Evolutionary conservation across 1,284 basidiomycete genomes (phyloP), one percentile per base, ranked within the genome.

Genomic region (Apiotrichum porosum): DNA sequence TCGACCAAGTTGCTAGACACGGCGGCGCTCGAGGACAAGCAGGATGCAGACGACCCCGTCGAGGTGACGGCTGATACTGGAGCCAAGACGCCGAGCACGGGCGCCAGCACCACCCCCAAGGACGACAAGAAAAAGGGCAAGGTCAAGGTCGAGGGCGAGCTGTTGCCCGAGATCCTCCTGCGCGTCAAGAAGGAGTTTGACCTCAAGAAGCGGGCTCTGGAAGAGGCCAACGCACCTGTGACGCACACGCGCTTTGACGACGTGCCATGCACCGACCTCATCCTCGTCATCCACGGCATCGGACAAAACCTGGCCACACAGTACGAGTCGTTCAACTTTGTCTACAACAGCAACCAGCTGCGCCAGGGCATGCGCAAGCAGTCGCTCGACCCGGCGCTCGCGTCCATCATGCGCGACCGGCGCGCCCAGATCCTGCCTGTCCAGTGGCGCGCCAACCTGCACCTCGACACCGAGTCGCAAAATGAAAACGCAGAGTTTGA

Each of bases 361-460:
- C 66, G 77, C 24, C 72, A 74, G 32, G 64, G 74, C 14, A 62
- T 76, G 30, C 59, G 68, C 37, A 75, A 74, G 47, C 77, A 78
- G 61, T 62, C 73, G 0, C 48, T 52, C 10, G 66, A 74, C 26
- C 76, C 76, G 3, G 74, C 76, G 12, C 53, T 79, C 1, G 57
- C 69, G 1, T 75, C 72, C 0, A 75, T 79, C 37, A 74, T 77
- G 53, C 63, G 75, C 10, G 62, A 75, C 37, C 63, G 76, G 8
- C 72, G 77, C 32, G 65, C 75, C 4, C 77, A 68, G 48, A 75
- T 81, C 28, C 61, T 81, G 3, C 80, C 79, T 1, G 74, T 81
- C 6, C 77, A 77, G 53, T 81, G 80, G 80, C 67, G 79, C 23
- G 74, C 78, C 2, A 75, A 67, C 9, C 65, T 80, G 18, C 65